Percentiles rank a stretch among this genome's conserved stretches.
Conservation (phyloP, 345 rosid genomes). For the Acer negundo region DNA sequence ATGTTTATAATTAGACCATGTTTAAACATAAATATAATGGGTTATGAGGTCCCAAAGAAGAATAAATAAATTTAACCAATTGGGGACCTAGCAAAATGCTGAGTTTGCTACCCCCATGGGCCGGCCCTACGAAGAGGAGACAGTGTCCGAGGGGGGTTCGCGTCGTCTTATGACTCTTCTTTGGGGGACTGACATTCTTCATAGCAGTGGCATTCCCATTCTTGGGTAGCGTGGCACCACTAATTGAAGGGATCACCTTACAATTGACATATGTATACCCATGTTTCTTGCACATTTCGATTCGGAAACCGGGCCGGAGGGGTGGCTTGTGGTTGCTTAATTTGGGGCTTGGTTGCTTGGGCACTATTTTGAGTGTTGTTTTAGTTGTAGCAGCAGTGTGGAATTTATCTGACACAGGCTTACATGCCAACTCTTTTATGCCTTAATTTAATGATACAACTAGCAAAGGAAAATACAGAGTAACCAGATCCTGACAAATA, state of each 20-base stretch:
- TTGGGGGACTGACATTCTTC: constrained; percentile 45
- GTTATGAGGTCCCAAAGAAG: no score
- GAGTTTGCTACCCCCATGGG: no score
- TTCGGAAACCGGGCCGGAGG: constrained; percentile 12
- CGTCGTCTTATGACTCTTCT: constrained; percentile 30
- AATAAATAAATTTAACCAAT: no score
- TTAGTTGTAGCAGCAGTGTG: constrained; percentile 42
- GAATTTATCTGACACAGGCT: constrained; percentile 38
- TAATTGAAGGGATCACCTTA: constrained; percentile 47
- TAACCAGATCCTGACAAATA: no score
- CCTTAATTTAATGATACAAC: constrained; percentile 23
- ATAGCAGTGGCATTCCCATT: constrained; percentile 51
- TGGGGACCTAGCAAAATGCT: no score
- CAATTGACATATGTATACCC: constrained; percentile 53
- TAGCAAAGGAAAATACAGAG: no score
- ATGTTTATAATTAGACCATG: no score
- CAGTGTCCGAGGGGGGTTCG: constrained; percentile 37
- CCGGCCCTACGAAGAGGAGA: constrained; percentile 22
- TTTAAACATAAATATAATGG: no score
- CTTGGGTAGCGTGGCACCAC: constrained; percentile 35
- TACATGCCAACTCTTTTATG: constrained; percentile 47
- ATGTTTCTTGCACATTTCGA: constrained; percentile 56
- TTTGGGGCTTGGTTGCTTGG: constrained; percentile 45
- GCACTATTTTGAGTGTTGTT: constrained; percentile 29
- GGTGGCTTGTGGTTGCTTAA: constrained; percentile 42